Conservation (phyloP, 2,329 filamentous ascomycete species). For the Alternaria conjuncta region DNA sequence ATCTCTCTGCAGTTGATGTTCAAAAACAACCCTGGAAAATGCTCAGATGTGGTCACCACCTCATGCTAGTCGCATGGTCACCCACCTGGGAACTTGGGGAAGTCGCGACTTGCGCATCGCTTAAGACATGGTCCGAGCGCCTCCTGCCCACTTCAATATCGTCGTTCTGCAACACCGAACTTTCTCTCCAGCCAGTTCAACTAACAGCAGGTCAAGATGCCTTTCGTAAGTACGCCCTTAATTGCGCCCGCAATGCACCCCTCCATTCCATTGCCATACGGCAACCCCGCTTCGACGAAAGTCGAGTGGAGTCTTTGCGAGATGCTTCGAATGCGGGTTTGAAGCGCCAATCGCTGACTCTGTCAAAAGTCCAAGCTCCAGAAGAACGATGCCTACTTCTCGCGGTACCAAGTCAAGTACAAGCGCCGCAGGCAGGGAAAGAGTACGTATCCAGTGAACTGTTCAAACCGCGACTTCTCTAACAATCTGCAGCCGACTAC, state of each 20-base stretch:
- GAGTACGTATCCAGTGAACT: slow-evolving; percentile 72
- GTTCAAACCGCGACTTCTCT: slow-evolving; percentile 5
- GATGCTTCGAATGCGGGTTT: slow-evolving; percentile 88
- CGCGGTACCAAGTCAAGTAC: slow-evolving; percentile 99
- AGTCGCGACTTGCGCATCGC: slow-evolving; percentile 19
- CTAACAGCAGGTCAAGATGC: slow-evolving; percentile 51
- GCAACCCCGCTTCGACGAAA: slow-evolving; percentile 36
- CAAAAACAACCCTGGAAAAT: not conserved
- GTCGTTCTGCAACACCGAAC: slow-evolving; percentile 21
- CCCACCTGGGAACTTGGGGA: slow-evolving; percentile 11
- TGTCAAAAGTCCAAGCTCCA: slow-evolving; percentile 87
- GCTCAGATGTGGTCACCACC: slow-evolving; percentile 6
- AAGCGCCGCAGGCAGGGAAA: slow-evolving; percentile 94
- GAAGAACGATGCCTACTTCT: slow-evolving; percentile 99
- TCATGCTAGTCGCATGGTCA: slow-evolving; percentile 9
- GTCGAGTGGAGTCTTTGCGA: slow-evolving; percentile 64
- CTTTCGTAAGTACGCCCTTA: slow-evolving; percentile 55
- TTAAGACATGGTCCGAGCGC: slow-evolving; percentile 17
- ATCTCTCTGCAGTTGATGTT: not conserved
- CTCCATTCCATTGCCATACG: slow-evolving; percentile 21
- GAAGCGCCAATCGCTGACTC: slow-evolving; percentile 99
- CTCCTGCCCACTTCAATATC: slow-evolving; percentile 19
- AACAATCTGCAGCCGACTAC: slow-evolving; percentile 88
- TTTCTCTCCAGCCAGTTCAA: slow-evolving; percentile 34
- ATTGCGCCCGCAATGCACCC: slow-evolving; percentile 14